Percentiles rank a stretch among this genome's conserved stretches.
Conservation (phyloP, 139 green algal species). For the Dunaliella primolecta region DNA sequence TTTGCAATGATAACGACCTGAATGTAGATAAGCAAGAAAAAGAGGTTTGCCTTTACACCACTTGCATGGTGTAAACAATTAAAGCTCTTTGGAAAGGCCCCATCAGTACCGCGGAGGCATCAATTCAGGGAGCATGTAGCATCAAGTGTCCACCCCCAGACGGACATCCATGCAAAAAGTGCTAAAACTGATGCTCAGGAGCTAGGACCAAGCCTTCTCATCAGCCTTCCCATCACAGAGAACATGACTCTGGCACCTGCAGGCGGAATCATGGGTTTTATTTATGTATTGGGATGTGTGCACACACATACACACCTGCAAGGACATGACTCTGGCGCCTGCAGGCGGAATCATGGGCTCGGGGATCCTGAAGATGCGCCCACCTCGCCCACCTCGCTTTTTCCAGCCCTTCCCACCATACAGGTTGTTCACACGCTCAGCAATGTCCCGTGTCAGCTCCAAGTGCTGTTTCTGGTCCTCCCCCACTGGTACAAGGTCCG, state of each 20-base stretch:
- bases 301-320: conserved; percentile 72
- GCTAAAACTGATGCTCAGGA: no score
- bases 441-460: conserved; percentile 83
- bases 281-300: no score
- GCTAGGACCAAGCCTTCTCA: no score
- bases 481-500: conserved; percentile 94
- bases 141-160: no score
- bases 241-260: conserved; percentile 94
- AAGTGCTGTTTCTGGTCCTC: conserved; percentile 98
- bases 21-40: no score
- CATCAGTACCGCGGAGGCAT: no score
- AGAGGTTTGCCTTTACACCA: no score
- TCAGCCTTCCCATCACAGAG: conserved; percentile 67
- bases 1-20: neutral
- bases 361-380: conserved; percentile 79
- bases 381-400: conserved; percentile 88
- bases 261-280: conserved; percentile 90
- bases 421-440: conserved; percentile 78
- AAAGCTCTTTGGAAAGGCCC: no score
- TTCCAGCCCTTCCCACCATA: conserved; percentile 96
- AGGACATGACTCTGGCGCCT: conserved; percentile 93
- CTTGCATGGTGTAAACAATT: no score
- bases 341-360: conserved; percentile 90
- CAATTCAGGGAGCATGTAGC: no score
- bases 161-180: no score